Percentiles rank a stretch among this genome's conserved stretches.
These are phyloP conservation scores for Plasmodium chabaudi DNA, from an alignment of 169 alveolate genomes.

Conservation along the genomic window DNA sequence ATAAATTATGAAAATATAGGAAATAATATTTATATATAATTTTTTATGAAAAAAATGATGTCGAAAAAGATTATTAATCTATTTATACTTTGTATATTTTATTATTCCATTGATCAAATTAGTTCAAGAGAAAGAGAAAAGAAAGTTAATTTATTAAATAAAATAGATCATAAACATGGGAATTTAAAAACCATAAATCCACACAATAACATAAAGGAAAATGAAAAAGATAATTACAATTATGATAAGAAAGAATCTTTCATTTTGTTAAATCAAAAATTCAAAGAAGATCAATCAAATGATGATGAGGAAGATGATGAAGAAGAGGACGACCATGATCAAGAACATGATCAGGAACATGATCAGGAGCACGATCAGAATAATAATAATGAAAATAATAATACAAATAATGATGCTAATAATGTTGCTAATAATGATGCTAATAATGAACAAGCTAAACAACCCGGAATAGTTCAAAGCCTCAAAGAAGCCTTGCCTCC, in stretches of 20 bases:
- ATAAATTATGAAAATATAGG: not conserved
- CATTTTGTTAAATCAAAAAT: slow-evolving; percentile 23
- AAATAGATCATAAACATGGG: not conserved
- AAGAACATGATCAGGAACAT: not conserved
- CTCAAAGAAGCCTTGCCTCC: slow-evolving; percentile 52
- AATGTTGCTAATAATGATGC: not conserved
- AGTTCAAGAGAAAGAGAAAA: slow-evolving; percentile 11
- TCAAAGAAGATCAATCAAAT: slow-evolving; percentile 9
- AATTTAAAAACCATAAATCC: slow-evolving; percentile 5
- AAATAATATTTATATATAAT: not conserved
- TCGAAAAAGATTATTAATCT: slow-evolving; percentile 2
- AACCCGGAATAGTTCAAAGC: not conserved
- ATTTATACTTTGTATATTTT: slow-evolving; percentile 7
- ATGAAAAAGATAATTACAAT: not conserved
- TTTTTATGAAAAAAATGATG: slow-evolving; percentile 5
- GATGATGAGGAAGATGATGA: slow-evolving; percentile 45
- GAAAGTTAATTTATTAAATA: not conserved
- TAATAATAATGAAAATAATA: not conserved
- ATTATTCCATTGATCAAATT: slow-evolving; percentile 8
- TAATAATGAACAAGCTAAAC: not conserved
- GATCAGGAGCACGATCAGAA: not conserved
- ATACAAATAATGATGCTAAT: not conserved
- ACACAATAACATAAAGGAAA: not conserved
- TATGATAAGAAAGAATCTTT: slow-evolving; percentile 32
- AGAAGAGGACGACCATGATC: slow-evolving; percentile 16